A percentile compares a stretch with the other conserved stretches of the same genome.
Conservation (phyloP, 306 rosid genomes). For the Prunus salicina region DNA sequence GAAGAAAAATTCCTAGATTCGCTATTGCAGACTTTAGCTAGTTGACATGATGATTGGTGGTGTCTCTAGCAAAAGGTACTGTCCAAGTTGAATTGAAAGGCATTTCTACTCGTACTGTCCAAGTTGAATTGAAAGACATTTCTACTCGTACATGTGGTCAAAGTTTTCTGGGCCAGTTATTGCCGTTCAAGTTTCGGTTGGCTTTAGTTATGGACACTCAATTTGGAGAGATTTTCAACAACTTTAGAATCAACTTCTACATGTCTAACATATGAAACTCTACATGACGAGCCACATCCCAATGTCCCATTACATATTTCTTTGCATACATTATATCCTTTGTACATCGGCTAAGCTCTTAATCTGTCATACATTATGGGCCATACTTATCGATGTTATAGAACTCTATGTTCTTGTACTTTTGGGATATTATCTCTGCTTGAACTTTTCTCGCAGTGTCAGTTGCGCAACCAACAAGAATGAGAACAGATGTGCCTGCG, state of each 20-base stretch:
- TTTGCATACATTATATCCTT: background rate
- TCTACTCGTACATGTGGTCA: no score
- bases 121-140: no score
- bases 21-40: background rate
- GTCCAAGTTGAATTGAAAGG: no score
- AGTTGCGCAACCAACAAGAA: constrained; percentile 94
- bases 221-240: background rate
- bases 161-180: no score
- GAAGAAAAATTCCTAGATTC: no score
- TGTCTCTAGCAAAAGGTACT: background rate
- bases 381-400: constrained; percentile 72
- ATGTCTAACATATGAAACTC: background rate
- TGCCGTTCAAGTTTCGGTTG: no score
- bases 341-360: constrained; percentile 8
- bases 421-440: constrained; percentile 92
- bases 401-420: constrained; percentile 90
- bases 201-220: no score
- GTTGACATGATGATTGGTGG: background rate
- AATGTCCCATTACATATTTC: background rate
- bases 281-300: constrained; percentile 5
- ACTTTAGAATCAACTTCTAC: background rate
- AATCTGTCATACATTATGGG: constrained; percentile 13
- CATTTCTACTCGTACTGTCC: no score
- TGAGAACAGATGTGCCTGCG: constrained; percentile 95
- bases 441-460: constrained; percentile 95